A percentile compares a stretch with the other conserved stretches of the same genome.
phyloP scores from a whole-genome alignment of 148 eudicot species.

The Vaccinium corymbosum region DNA sequence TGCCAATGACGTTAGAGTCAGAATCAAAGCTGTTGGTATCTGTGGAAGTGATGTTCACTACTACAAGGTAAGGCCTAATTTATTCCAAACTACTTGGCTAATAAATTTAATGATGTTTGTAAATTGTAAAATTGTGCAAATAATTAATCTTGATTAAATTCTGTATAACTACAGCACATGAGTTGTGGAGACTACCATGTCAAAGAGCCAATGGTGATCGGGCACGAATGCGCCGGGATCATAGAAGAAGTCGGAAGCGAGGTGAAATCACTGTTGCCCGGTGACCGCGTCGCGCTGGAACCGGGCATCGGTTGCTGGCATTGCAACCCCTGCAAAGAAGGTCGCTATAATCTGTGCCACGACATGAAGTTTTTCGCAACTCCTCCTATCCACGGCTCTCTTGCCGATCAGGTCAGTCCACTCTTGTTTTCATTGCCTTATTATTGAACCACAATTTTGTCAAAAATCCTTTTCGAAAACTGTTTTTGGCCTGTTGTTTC shows the following conservation, averaged over 20 bases:
- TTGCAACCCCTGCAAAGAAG: slow-evolving; percentile 57
- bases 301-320: slow-evolving; percentile 82
- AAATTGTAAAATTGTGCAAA: no score
- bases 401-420: slow-evolving; percentile 59
- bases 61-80: slow-evolving; percentile 52
- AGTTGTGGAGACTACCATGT: slow-evolving; percentile 70
- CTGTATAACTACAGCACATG: slow-evolving; percentile 38
- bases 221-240: slow-evolving; percentile 85
- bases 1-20: slow-evolving; percentile 80
- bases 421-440: background rate
- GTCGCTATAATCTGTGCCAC: slow-evolving; percentile 75
- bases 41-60: slow-evolving; percentile 99
- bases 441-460: background rate
- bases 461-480: no score
- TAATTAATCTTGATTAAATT: background rate
- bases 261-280: slow-evolving; percentile 48
- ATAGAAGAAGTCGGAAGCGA: slow-evolving; percentile 82
- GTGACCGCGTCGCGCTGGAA: slow-evolving; percentile 76
- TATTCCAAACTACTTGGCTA: background rate
- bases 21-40: slow-evolving; percentile 97
- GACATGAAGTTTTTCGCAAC: slow-evolving; percentile 94
- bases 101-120: background rate
- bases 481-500: no score
- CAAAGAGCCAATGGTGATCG: slow-evolving; percentile 84
- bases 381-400: slow-evolving; percentile 85